Evolutionary conservation across 2,329 filamentous ascomycete genomes (phyloP), one percentile per base, ranked within the genome.

Genomic region (Phoma sp.): DNA sequence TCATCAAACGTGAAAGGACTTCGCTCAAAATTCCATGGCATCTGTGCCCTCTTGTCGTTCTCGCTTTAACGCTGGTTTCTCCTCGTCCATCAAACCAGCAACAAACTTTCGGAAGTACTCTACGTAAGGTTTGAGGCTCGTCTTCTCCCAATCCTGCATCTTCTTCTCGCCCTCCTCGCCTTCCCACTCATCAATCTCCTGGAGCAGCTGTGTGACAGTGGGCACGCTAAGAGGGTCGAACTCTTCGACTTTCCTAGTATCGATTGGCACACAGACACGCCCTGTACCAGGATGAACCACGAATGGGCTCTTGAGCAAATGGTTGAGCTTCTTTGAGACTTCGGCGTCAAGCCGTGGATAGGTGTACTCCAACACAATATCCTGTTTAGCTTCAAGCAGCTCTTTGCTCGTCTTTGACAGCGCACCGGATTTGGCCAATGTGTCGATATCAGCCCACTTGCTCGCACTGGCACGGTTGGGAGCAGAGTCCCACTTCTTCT

Each of bases 261-360:
- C 90, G 67, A 99, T 98, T 2, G 95, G 95, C 46, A 99, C 95
- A 78, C 95, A 99, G 6, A 99, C 91, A 49, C 93, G 81, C 0
- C 95, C 93, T 0, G 95, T 99, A 14, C 92, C 92, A 0, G 95
- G 95, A 73, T 99, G 95, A 33, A 99, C 88, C 57, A 97, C 93
- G 70, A 99, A 99, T 0, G 95, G 95, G 58, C 89, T 93, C 75
- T 99, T 99, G 65, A 99, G 87, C 82, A 99, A 86, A 83, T 99
- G 95, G 79, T 97, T 98, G 52, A 96, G 86, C 74, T 97, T 96
- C 81, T 98, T 98, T 71, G 90, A 95, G 72, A 99, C 95, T 75
- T 96, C 92, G 58, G 95, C 93, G 80, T 99, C 95, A 49, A 99
- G 89, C 35, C 95, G 89, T 3, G 95, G 95, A 75, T 99, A 99